Evolutionary conservation across 164 flowering plant species (phyloP).

Genomic region (Cinnamomum chago): DNA sequence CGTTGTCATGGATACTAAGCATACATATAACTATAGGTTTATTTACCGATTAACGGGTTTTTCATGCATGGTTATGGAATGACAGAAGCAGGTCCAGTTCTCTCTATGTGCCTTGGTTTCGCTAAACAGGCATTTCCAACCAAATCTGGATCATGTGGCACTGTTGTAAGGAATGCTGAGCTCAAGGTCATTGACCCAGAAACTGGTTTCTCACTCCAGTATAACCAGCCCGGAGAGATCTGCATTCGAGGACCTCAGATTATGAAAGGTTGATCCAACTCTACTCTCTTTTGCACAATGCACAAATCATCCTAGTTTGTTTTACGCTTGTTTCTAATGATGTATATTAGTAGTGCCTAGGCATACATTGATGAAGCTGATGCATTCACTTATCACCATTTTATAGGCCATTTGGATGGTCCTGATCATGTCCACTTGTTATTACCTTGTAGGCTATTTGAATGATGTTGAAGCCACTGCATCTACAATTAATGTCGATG

Average conservation of each 20-base stretch:
- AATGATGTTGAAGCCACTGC: slow-evolving; percentile 64
- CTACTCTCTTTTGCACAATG: neutral
- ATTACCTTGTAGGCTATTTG: slow-evolving; percentile 43
- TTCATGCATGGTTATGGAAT: slow-evolving; percentile 72
- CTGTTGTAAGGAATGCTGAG: slow-evolving; percentile 72
- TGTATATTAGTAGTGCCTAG: neutral
- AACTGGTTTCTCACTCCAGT: slow-evolving; percentile 47
- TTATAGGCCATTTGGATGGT: neutral
- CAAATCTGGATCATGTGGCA: slow-evolving; percentile 82
- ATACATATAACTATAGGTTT: neutral
- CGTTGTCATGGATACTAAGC: neutral
- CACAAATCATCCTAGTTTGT: neutral
- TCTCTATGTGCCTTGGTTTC: slow-evolving; percentile 61
- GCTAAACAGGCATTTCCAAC: slow-evolving; percentile 61
- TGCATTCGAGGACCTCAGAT: slow-evolving; percentile 67
- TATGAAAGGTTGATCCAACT: slow-evolving; percentile 57
- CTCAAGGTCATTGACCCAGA: slow-evolving; percentile 67
- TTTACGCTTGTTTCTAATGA: neutral
- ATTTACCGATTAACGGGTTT: neutral
- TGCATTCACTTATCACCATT: too few species aligned
- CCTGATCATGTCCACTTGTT: neutral
- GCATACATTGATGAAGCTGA: too few species aligned
- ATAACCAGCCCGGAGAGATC: slow-evolving; percentile 72
- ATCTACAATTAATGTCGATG: slow-evolving; percentile 56
- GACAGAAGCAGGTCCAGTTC: slow-evolving; percentile 84